phyloP scores from a whole-genome alignment of 441 rosid species.

The Adansonia gregorii region DNA sequence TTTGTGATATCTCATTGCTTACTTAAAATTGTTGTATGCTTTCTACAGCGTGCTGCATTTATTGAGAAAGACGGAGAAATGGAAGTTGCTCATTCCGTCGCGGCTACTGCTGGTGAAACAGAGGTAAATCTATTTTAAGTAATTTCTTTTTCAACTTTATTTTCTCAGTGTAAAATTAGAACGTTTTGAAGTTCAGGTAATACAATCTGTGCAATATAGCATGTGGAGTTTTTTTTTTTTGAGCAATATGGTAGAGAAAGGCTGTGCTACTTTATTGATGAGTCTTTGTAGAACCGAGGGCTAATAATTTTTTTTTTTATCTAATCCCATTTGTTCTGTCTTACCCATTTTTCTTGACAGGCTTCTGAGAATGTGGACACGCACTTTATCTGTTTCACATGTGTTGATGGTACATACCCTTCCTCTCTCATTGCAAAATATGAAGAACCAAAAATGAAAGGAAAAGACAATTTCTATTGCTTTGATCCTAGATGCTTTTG shows the following conservation, averaged over 20 bases:
- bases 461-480: background rate
- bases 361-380: conserved; percentile 70
- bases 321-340: background rate
- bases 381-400: conserved; percentile 84
- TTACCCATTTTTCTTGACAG: conserved; percentile 38
- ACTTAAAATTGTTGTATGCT: background rate
- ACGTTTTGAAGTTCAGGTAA: background rate
- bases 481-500: conserved; percentile 6
- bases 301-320: conserved; percentile 12
- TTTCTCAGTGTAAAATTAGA: background rate
- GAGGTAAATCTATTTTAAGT: conserved; percentile 40
- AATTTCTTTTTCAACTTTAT: background rate
- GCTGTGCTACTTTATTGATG: background rate
- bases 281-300: background rate
- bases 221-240: background rate
- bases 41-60: conserved; percentile 65
- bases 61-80: conserved; percentile 80
- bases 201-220: background rate
- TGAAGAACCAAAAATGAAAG: background rate
- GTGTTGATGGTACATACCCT: conserved; percentile 66
- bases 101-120: conserved; percentile 86
- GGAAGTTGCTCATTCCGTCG: conserved; percentile 85
- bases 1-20: conserved; percentile 5
- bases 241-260: background rate
- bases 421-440: conserved; percentile 13